Evolutionary conservation across 257 asterid genomes (phyloP).

Genomic region (Nicotiana benthamiana): DNA sequence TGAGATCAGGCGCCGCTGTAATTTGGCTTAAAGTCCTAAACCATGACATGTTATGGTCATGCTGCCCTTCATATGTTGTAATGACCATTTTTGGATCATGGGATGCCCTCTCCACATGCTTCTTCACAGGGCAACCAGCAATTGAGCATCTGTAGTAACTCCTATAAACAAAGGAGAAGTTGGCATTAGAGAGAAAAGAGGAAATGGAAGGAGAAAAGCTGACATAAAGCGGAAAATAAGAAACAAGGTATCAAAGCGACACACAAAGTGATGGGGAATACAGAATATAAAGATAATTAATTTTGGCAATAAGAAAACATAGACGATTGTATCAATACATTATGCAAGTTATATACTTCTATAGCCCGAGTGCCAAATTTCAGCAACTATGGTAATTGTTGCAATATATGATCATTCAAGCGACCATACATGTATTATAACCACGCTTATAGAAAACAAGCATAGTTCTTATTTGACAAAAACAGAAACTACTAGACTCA

Average conservation of each 20-base stretch:
- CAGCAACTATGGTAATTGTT: not conserved
- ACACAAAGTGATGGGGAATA: not conserved
- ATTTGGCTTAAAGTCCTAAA: conserved; percentile 37
- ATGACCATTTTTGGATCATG: conserved; percentile 67
- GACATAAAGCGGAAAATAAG: not conserved
- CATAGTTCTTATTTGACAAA: not conserved
- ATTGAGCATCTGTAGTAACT: conserved; percentile 86
- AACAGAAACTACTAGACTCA: not conserved
- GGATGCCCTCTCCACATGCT: conserved; percentile 87
- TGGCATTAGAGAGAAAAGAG: conserved; percentile 11
- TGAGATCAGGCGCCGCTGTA: conserved; percentile 23
- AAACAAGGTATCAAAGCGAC: not conserved
- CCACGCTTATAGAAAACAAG: not conserved
- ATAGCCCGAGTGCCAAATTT: not conserved
- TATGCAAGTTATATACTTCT: not conserved
- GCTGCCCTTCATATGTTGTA: conserved; percentile 85
- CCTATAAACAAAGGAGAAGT: conserved; percentile 34
- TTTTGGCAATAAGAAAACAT: not conserved
- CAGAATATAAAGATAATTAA: not conserved
- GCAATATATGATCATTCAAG: not conserved
- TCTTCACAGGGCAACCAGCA: conserved; percentile 81
- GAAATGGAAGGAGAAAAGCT: not conserved
- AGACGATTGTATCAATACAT: not conserved
- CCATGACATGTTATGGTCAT: conserved; percentile 51
- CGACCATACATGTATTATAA: not conserved